Evolutionary conservation across 2,329 filamentous ascomycete genomes (phyloP), one percentile per base, ranked within the genome.

Genomic region (Phialophora tarda): DNA sequence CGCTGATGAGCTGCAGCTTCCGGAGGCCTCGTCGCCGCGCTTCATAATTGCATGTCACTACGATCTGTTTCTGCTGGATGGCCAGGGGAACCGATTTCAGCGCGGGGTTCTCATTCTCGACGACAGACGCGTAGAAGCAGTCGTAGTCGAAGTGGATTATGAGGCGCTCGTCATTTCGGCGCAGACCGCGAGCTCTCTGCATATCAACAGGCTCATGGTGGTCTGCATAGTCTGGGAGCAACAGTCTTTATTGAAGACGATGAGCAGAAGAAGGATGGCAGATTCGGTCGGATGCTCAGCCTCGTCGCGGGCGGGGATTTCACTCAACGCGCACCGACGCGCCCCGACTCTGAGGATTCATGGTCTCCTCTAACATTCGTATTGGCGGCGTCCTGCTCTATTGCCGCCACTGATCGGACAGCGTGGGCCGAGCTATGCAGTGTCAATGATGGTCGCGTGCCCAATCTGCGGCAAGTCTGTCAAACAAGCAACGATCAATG

Each of bases 31-130:
- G 85, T 59, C 87, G 82, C 41, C 94, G 88, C 24, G 94, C 94
- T 75, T 91, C 91, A 78, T 98, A 98, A 79, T 98, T 98, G 84
- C 92, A 96, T 4, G 93, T 96, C 24, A 93, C 92, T 48, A 95
- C 84, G 63, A 97, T 97, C 76, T 93, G 91, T 79, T 97, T 97
- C 79, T 97, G 93, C 78, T 93, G 91, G 65, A 97, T 88, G 41
- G 92, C 93, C 38, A 98, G 82, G 6, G 93, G 92, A 21, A 90
- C 80, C 1, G 84, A 83, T 75, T 88, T 92, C 64, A 97, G 82
- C 2, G 84, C 81, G 0, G 93, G 92, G 71, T 91, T 88, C 75
- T 91, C 89, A 70, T 89, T 89, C 79, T 97, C 93, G 72, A 95
- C 89, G 8, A 95, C 93, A 58, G 92, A 92, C 24, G 93, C 93